Base-by-base conservation (phyloP, 352 stramenopile genomes). In the Saprolegnia parasitica region DNA sequence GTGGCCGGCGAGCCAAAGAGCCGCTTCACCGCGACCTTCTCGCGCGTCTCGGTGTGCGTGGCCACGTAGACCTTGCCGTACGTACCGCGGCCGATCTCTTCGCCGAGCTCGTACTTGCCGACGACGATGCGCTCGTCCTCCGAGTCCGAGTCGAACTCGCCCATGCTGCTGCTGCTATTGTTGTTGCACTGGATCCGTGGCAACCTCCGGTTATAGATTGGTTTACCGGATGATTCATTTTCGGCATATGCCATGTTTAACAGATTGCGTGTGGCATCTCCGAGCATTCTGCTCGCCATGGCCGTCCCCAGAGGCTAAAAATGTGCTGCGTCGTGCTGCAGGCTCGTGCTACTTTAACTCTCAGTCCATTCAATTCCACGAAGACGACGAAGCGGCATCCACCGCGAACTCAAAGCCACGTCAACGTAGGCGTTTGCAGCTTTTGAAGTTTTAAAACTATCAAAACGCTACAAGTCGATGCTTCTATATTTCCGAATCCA, bases 41-140 rank as follows among this genome's bases (percentile, higher is more conserved):
- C 56, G 11, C 70, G 35, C 24, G 67, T 78, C 52, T 72, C 76
- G 39, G 29, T 65, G 60, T 89, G 81, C 32, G 78, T 71, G 16
- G 84, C 86, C 1, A 81, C 72, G 68, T 92, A 92, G 56, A 94
- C 86, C 11, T 76, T 88, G 9, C 86, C 86, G 46, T 90, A 94
- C 6, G 86, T 92, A 49, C 86, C 86, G n/a, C 83, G 77, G 4
- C 86, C 86, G 52, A 94, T 92, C 76, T 92, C 86, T 63, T 74
- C 73, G 55, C 81, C 81, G 67, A 87, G 77, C 64, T 91, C 84
- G 70, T 90, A 94, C 32, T 64, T 75, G 57, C 84, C 86, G 16
- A 74, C 54, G 18, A 67, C 32, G 13, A 50, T 29, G 23, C 20
- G 21, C 26, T 66, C 65, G 20, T 52, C 57, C n/a, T 70, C 63